Evolutionary conservation across 2,329 filamentous ascomycete genomes (phyloP).

Genomic region (Phialophora verrucosa): DNA sequence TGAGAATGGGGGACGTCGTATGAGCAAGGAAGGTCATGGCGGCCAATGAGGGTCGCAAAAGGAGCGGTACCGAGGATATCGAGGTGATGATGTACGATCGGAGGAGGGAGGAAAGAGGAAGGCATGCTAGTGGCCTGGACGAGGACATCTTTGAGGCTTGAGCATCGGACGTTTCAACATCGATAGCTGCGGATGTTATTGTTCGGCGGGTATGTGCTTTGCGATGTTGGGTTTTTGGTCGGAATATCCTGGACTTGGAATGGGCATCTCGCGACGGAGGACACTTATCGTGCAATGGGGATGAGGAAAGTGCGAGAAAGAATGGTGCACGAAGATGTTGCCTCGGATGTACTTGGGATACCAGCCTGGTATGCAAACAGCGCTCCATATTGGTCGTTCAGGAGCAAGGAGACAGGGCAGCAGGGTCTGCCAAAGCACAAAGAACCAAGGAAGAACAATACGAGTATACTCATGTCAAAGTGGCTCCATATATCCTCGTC

Average conservation of each 20-base stretch:
- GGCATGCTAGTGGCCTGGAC: slow-evolving; percentile 34
- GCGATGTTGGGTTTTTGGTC: slow-evolving; percentile 23
- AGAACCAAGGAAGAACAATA: slow-evolving; percentile 1
- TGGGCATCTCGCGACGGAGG: background rate
- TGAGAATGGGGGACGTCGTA: slow-evolving; percentile 68
- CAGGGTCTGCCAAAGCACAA: background rate
- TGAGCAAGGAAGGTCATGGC: slow-evolving; percentile 73
- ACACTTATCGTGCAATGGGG: background rate
- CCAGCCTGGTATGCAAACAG: slow-evolving; percentile 7
- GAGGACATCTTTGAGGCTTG: slow-evolving; percentile 17
- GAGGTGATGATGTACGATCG: slow-evolving; percentile 40
- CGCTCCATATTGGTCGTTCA: slow-evolving; percentile 20
- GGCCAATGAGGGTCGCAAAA: slow-evolving; percentile 72
- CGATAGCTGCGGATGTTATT: slow-evolving; percentile 32
- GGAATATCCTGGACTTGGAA: background rate
- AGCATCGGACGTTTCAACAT: slow-evolving; percentile 3
- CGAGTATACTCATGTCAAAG: slow-evolving; percentile 14
- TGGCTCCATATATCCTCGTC: slow-evolving; percentile 1
- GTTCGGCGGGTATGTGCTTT: slow-evolving; percentile 33
- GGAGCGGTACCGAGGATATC: slow-evolving; percentile 47
- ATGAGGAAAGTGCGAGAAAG: background rate
- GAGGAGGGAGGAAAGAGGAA: slow-evolving; percentile 36
- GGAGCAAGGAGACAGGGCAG: background rate
- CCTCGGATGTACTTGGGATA: slow-evolving; percentile 6
- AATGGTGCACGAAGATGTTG: slow-evolving; percentile 15